Conservation (phyloP, 768 basidiomycete species). For the Astraeus odoratus region DNA sequence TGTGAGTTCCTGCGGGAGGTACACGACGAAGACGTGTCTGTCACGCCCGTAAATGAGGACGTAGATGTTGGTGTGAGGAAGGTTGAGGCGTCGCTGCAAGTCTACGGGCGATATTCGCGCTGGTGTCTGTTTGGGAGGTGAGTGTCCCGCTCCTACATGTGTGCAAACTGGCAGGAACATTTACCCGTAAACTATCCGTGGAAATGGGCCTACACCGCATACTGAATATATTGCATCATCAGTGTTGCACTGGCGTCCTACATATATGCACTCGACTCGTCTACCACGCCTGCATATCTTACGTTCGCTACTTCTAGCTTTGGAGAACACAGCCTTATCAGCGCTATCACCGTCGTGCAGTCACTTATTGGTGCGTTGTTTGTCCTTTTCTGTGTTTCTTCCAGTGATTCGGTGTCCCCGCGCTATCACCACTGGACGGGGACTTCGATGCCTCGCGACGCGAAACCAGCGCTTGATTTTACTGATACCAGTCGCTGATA, state of each 20-base stretch:
- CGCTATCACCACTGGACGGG: not conserved
- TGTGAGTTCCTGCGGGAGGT: too few species aligned
- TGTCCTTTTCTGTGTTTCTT: too few species aligned
- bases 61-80: constrained; percentile 37
- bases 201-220: too few species aligned
- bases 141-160: constrained; percentile 1
- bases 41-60: constrained; percentile 13
- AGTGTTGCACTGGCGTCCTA: constrained; percentile 64
- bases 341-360: constrained; percentile 26
- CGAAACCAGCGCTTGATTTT: not conserved
- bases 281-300: constrained; percentile 64
- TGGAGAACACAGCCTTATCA: constrained; percentile 36
- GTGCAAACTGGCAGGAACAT: too few species aligned
- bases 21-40: not conserved
- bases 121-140: constrained; percentile 60
- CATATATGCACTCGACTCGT: constrained; percentile 68
- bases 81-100: constrained; percentile 45
- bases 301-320: constrained; percentile 49
- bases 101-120: constrained; percentile 47
- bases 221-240: too few species aligned
- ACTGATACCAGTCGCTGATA: not conserved
- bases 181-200: too few species aligned
- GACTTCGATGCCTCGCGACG: not conserved
- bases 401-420: not conserved
- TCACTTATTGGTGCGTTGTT: constrained; percentile 38